phyloP scores from a whole-genome alignment of 352 stramenopile genomes.

The Phytophthora tubulina region DNA sequence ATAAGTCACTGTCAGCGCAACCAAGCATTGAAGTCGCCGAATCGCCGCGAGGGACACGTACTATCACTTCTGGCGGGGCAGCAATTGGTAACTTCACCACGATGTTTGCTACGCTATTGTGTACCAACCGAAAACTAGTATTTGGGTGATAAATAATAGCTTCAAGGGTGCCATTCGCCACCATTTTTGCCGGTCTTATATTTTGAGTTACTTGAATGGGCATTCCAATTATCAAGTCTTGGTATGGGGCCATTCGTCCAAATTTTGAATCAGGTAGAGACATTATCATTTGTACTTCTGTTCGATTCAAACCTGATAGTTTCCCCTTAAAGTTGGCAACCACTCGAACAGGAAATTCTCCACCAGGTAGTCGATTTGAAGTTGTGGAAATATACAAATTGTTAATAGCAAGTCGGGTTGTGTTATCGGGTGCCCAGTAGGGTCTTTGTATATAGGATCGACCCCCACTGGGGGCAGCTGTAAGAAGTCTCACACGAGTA shows the following conservation, averaged over 20 bases:
- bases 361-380: background rate
- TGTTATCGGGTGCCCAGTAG: background rate
- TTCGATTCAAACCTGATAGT: background rate
- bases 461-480: background rate
- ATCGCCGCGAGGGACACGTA: background rate
- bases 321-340: too few relatives aligned
- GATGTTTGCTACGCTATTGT: background rate
- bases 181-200: background rate
- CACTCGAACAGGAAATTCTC: background rate
- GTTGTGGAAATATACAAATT: background rate
- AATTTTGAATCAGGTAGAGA: background rate
- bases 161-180: background rate
- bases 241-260: background rate
- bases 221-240: background rate
- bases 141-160: background rate
- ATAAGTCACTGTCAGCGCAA: background rate
- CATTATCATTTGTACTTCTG: background rate
- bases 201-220: background rate
- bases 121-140: background rate
- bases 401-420: background rate
- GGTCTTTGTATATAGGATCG: background rate
- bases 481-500: background rate
- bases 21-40: background rate
- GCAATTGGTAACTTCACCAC: background rate
- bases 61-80: background rate